Conservation (phyloP, 2,329 filamentous ascomycete species). For the Arthroderma sp. region DNA sequence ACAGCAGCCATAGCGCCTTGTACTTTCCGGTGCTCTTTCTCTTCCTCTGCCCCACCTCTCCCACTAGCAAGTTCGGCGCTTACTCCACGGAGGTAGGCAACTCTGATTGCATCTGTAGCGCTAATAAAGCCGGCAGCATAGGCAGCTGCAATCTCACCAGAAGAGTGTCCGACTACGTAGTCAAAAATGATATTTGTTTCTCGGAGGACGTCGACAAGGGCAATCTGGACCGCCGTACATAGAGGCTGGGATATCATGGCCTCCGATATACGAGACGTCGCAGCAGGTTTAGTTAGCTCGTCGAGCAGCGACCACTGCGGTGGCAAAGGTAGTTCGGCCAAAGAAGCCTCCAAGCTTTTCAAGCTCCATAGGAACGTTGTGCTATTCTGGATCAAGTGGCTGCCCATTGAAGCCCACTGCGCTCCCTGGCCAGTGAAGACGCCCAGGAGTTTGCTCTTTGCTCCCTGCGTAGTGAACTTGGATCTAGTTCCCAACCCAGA, state of each 20-base stretch:
- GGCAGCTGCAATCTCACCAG: constrained; percentile 12
- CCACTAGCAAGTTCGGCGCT: constrained; percentile 13
- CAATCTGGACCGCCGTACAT: constrained; percentile 15
- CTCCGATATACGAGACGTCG: not conserved
- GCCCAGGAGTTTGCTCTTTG: constrained; percentile 6
- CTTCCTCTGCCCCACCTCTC: not conserved
- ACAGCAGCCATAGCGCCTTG: constrained; percentile 1
- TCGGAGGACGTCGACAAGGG: constrained; percentile 9
- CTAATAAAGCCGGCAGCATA: constrained; percentile 17
- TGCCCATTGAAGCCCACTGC: constrained; percentile 16
- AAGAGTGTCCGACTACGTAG: constrained; percentile 11
- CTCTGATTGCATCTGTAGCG: constrained; percentile 23
- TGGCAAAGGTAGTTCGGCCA: no score
- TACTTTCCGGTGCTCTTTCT: not conserved
- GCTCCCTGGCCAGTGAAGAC: constrained; percentile 20
- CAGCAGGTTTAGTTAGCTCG: constrained; percentile 9
- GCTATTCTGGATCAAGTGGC: constrained; percentile 12
- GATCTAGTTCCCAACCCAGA: not conserved
- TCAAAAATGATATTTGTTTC: constrained; percentile 3
- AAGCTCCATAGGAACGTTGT: no score
- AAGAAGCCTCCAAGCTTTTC: no score
- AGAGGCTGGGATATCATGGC: constrained; percentile 11
- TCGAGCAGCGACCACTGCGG: constrained; percentile 5
- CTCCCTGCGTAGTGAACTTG: not conserved
- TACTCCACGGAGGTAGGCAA: constrained; percentile 34